Conservation (phyloP, 257 asterid genomes). For the Capsicum baccatum region DNA sequence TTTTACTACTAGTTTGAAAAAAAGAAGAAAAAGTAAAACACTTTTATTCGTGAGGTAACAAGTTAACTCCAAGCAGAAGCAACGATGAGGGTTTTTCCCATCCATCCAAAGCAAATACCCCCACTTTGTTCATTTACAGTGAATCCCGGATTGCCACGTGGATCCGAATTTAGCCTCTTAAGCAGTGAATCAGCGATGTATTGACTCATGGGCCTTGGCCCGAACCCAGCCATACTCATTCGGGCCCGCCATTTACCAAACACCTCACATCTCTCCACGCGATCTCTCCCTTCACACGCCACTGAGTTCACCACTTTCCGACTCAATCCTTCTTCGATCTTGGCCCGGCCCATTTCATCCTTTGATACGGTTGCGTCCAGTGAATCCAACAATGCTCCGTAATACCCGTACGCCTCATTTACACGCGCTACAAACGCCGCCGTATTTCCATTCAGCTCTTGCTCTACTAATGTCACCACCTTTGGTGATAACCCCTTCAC, state of each 20-base stretch:
- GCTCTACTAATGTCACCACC: slow-evolving; percentile 78
- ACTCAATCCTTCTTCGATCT: slow-evolving; percentile 74
- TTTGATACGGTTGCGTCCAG: slow-evolving; percentile 57
- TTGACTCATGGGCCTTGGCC: slow-evolving; percentile 55
- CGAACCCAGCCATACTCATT: slow-evolving; percentile 81
- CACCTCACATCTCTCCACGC: slow-evolving; percentile 84
- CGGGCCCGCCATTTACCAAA: slow-evolving; percentile 93
- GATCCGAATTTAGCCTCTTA: slow-evolving; percentile 53
- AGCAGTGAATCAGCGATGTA: slow-evolving; percentile 60
- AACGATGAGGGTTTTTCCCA: slow-evolving; percentile 77
- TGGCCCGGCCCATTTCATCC: slow-evolving; percentile 53
- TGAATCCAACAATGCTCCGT: slow-evolving; percentile 69
- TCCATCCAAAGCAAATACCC: slow-evolving; percentile 82
- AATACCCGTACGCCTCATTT: slow-evolving; percentile 59
- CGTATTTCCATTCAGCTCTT: slow-evolving; percentile 75
- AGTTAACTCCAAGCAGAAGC: slow-evolving; percentile 84
- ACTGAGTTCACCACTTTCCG: slow-evolving; percentile 73
- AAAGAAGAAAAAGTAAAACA: neutral
- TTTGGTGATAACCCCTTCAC: slow-evolving; percentile 67
- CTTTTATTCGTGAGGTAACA: neutral
- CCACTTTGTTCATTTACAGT: slow-evolving; percentile 68
- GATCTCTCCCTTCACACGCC: slow-evolving; percentile 89
- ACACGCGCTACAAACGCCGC: slow-evolving; percentile 74
- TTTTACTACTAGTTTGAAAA: neutral
- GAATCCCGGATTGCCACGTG: slow-evolving; percentile 91